Evolutionary conservation across 768 basidiomycete genomes (phyloP).

Genomic region (Suillus subalutaceus): DNA sequence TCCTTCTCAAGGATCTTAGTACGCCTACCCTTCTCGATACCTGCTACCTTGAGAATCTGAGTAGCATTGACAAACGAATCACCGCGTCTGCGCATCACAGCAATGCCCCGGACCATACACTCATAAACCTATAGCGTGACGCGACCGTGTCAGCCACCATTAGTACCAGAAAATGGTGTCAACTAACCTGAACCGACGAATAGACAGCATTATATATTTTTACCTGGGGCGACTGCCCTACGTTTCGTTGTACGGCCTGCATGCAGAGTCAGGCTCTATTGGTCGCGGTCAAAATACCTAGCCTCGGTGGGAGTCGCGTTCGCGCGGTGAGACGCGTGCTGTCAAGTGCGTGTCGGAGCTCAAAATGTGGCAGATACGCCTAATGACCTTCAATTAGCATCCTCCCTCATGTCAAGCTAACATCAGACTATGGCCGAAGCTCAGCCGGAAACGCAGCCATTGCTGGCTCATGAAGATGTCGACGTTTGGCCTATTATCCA

Average conservation of each 20-base stretch:
- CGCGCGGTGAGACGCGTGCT: slow-evolving; percentile 30
- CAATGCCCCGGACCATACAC: slow-evolving; percentile 97
- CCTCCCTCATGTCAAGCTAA: slow-evolving; percentile 2
- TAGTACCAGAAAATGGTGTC: neutral
- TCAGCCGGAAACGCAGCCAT: slow-evolving; percentile 37
- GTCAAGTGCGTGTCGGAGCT: slow-evolving; percentile 33
- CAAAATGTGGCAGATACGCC: slow-evolving; percentile 23
- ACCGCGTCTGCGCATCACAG: slow-evolving; percentile 94
- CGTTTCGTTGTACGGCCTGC: slow-evolving; percentile 29
- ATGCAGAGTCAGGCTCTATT: slow-evolving; percentile 21
- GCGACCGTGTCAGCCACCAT: slow-evolving; percentile 18
- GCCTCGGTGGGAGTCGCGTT: slow-evolving; percentile 18
- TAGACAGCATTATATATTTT: slow-evolving; percentile 95
- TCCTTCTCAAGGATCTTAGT: slow-evolving; percentile 98
- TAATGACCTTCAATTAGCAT: neutral
- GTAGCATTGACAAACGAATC: slow-evolving; percentile 99
- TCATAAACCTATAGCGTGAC: slow-evolving; percentile 77
- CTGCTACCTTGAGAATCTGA: slow-evolving; percentile 98
- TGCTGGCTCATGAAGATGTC: slow-evolving; percentile 54
- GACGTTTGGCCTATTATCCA: slow-evolving; percentile 85
- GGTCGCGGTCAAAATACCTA: slow-evolving; percentile 29
- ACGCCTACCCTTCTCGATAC: slow-evolving; percentile 93
- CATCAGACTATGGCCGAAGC: slow-evolving; percentile 16
- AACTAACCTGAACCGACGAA: slow-evolving; percentile 78
- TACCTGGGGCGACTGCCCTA: slow-evolving; percentile 54